These are phyloP conservation scores for Globisporangium polare DNA, from an alignment of 352 stramenopile species.

Conservation along the genomic window DNA sequence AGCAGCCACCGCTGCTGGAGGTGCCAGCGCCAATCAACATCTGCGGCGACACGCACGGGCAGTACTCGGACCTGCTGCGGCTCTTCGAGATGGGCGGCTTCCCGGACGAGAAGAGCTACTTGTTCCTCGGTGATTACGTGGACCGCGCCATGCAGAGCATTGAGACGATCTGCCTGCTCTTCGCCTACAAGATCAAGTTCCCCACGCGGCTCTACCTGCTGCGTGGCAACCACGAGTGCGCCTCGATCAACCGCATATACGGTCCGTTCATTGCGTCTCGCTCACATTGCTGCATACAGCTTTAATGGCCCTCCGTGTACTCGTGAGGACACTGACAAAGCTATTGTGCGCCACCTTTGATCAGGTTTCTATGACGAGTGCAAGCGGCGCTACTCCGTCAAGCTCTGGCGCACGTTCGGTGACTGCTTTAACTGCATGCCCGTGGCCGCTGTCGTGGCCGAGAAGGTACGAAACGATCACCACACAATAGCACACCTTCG, in stretches of 20 bases:
- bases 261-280: slow-evolving; percentile 19
- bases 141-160: slow-evolving; percentile 88
- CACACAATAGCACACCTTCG: neutral
- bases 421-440: slow-evolving; percentile 99
- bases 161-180: slow-evolving; percentile 77
- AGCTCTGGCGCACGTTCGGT: slow-evolving; percentile 94
- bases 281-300: neutral
- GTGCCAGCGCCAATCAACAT: slow-evolving; percentile 94
- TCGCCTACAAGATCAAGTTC: slow-evolving; percentile 88
- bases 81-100: slow-evolving; percentile 93
- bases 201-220: slow-evolving; percentile 84
- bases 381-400: slow-evolving; percentile 92
- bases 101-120: slow-evolving; percentile 77
- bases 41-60: slow-evolving; percentile 94
- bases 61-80: slow-evolving; percentile 98
- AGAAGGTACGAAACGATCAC: slow-evolving; percentile 58
- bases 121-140: slow-evolving; percentile 84
- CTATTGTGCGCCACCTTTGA: neutral
- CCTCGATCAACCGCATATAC: slow-evolving; percentile 82
- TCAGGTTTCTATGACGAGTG: slow-evolving; percentile 98
- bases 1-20: slow-evolving; percentile 92
- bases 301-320: neutral
- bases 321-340: neutral
- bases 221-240: slow-evolving; percentile 77
- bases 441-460: slow-evolving; percentile 93